Evolutionary conservation across 2,329 filamentous ascomycete species (phyloP).

Genomic region (Aspergillus hortae): DNA sequence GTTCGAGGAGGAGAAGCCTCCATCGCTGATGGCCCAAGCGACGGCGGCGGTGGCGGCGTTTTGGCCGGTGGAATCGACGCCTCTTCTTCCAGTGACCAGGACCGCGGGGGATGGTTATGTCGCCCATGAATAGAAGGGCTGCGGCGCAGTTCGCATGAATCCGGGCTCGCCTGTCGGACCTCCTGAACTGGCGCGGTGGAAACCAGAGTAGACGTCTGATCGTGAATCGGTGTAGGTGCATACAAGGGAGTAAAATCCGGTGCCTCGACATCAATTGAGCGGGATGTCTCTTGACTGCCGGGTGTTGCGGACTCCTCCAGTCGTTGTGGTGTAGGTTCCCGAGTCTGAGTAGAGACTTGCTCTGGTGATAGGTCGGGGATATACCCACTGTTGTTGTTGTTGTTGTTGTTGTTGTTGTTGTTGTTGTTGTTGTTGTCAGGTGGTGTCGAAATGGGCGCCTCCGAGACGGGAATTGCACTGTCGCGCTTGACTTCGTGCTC

Average conservation of each 20-base stretch:
- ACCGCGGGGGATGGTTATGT: conserved; percentile 22
- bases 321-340: neutral
- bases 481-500: conserved; percentile 38
- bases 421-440: neutral
- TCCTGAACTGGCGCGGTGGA: conserved; percentile 33
- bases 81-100: conserved; percentile 32
- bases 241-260: conserved; percentile 14
- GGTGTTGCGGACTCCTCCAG: too few species aligned
- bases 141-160: conserved; percentile 27
- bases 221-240: conserved; percentile 24
- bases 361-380: too few species aligned
- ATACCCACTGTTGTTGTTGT: neutral
- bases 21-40: conserved; percentile 25
- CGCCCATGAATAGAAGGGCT: conserved; percentile 37
- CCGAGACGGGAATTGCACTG: conserved; percentile 43
- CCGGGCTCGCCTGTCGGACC: conserved; percentile 12
- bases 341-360: neutral
- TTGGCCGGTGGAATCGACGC: conserved; percentile 13
- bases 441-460: conserved; percentile 37
- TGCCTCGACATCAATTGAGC: conserved; percentile 1
- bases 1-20: conserved; percentile 35
- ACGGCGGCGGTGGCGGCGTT: conserved; percentile 31
- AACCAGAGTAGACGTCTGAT: conserved; percentile 47
- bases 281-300: neutral
- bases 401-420: neutral